phyloP scores from a whole-genome alignment of 768 basidiomycete species.

The Hericium erinaceus region DNA sequence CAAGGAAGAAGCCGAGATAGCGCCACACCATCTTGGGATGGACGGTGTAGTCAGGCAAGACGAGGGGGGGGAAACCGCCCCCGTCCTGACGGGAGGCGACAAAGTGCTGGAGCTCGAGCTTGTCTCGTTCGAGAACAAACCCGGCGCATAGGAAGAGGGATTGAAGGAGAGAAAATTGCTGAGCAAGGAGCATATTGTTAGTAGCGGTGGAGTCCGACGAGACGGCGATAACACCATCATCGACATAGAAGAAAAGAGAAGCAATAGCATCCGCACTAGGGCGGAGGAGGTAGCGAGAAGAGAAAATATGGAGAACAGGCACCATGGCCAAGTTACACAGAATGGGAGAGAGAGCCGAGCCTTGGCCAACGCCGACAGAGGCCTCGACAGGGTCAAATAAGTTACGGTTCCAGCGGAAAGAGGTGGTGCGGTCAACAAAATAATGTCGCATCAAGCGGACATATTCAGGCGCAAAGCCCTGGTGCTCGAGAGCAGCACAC shows the following conservation, averaged over 20 bases:
- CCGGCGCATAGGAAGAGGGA: not conserved
- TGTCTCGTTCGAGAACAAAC: not conserved
- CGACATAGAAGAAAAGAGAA: not conserved
- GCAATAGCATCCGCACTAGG: not conserved
- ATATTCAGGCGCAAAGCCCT: slow-evolving; percentile 7
- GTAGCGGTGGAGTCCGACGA: not conserved
- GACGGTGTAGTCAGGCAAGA: not conserved
- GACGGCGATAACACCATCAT: not conserved
- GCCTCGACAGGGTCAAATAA: not conserved
- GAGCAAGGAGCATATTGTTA: not conserved
- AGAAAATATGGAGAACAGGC: not conserved
- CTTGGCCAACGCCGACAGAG: slow-evolving; percentile 9
- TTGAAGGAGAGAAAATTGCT: not conserved
- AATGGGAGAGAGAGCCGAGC: not conserved
- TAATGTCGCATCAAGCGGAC: slow-evolving; percentile 6
- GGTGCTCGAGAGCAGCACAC: slow-evolving; percentile 1
- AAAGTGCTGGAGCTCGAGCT: not conserved
- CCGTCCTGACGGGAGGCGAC: not conserved
- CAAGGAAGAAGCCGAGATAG: not conserved
- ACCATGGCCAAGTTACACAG: not conserved
- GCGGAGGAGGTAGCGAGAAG: not conserved
- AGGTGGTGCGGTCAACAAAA: slow-evolving; percentile 2
- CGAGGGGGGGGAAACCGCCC: not conserved
- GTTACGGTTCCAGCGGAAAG: slow-evolving; percentile 3
- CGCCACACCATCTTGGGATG: not conserved